Base-by-base conservation (phyloP, 2,329 filamentous ascomycete genomes). In the Dactylellina drechsleri region DNA sequence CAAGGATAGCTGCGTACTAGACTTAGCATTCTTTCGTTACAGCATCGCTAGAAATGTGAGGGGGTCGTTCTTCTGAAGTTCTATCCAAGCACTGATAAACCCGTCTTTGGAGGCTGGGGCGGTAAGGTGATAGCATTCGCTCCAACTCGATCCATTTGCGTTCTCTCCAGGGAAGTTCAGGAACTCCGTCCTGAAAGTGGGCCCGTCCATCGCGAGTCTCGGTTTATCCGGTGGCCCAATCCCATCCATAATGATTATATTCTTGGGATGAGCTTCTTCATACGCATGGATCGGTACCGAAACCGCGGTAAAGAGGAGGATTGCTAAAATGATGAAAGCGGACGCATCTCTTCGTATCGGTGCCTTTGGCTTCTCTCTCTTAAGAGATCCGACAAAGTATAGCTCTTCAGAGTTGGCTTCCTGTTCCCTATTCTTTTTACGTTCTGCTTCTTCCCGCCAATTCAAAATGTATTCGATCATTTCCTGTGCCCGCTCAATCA, bases 21-120 rank as follows among this genome's bases (percentile, higher is more conserved):
- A 36, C 10, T 36, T 3, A 36, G 6, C 31, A 36, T 18, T n/a
- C 43, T 47, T 47, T 47, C 16, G 13, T 65, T 60, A 72, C n/a
- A 72, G 16, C 70, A 74, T 74, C 20, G 70, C 70, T 10, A 74
- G 16, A 58, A 74, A 74, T 8, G 70, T 67, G 12, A 74, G 64
- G 7, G 64, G 62, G 15, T 74, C 70, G 0, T 16, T 40, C 41
- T 57, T 54, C 50, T 74, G 70, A 7, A 67, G 28, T 3, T 53
- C 16, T 16, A 67, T 62, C 70, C 70, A 74, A 4, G 23, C 53
- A 7, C 12, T 59, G 41, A 74, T 67, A 45, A 66, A 74, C 0
- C 70, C 70, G n/a, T 43, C 41, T 3, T 57, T 62, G 43, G 62
- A 66, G n/a, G 58, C 13, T 18, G 70, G 70, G 1, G 64, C 40